These are phyloP conservation scores for Oldenlandia corymbosa DNA, from an alignment of 257 asterid genomes.

Conservation along the genomic window DNA sequence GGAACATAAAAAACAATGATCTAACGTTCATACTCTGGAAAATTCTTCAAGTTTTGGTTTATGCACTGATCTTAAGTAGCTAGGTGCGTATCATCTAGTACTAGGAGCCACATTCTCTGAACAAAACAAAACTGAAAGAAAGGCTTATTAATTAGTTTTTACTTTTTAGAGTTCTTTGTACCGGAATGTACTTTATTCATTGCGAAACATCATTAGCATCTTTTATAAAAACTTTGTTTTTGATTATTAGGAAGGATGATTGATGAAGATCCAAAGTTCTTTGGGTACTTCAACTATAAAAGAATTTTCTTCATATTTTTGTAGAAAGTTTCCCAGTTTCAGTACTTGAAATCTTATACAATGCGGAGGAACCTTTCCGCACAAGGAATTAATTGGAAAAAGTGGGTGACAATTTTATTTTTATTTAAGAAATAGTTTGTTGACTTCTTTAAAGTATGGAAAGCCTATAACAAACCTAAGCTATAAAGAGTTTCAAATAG, in stretches of 20 bases:
- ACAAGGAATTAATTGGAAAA: constrained; percentile 11
- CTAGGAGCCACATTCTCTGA: no score
- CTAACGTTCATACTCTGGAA: no score
- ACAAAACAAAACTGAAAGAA: no score
- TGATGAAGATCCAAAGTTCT: background rate
- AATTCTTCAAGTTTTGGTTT: no score
- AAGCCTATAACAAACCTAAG: background rate
- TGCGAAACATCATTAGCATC: background rate
- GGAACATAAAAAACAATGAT: no score
- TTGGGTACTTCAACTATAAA: background rate
- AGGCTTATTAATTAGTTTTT: no score
- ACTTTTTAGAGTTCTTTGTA: no score
- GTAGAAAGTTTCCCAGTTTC: background rate
- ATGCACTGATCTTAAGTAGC: no score
- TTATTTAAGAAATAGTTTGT: constrained; percentile 16
- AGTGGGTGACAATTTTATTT: background rate
- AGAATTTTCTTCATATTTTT: background rate
- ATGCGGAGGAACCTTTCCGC: constrained; percentile 6
- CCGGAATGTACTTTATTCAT: no score
- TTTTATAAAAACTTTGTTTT: background rate
- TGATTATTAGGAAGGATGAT: background rate
- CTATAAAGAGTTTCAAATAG: constrained; percentile 1
- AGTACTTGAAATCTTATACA: background rate
- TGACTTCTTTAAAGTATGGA: constrained; percentile 15
- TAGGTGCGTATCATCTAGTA: no score